These are phyloP conservation scores for Angomonas deanei DNA, from an alignment of 208 protist species.

Conservation along the genomic window DNA sequence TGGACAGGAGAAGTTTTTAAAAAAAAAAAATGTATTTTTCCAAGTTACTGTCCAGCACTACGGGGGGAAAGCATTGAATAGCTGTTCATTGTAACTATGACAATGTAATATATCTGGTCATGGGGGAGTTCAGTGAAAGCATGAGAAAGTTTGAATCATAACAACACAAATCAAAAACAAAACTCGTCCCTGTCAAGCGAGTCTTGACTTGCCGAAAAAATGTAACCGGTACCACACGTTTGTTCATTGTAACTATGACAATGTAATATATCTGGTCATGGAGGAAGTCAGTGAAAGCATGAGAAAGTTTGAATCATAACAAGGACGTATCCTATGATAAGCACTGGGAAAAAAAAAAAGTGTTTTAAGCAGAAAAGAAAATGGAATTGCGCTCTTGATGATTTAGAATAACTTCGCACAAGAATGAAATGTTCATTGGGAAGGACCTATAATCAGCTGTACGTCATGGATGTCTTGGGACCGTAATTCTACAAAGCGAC, in stretches of 20 bases:
- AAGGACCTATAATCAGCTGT: background rate
- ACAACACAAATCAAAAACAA: background rate
- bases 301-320: conserved; percentile 20
- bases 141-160: conserved; percentile 17
- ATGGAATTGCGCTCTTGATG: background rate
- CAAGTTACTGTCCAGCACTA: too few relatives aligned
- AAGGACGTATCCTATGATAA: background rate
- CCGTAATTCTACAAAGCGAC: background rate
- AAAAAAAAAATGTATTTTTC: too few relatives aligned
- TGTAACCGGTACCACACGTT: background rate
- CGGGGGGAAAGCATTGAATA: too few relatives aligned
- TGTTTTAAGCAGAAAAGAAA: conserved; percentile 1
- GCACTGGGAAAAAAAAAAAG: background rate
- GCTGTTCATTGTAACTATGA: conserved; percentile 51
- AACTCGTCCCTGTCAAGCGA: too few relatives aligned
- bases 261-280: conserved; percentile 14
- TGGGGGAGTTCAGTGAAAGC: conserved; percentile 2
- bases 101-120: conserved; percentile 21
- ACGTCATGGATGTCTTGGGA: background rate
- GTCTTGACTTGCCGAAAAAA: too few relatives aligned
- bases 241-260: conserved; percentile 27
- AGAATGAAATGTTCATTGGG: background rate
- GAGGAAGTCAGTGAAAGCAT: conserved; percentile 3
- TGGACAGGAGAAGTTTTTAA: conserved; percentile 30
- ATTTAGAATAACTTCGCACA: background rate